Evolutionary conservation across 495 filamentous ascomycete species (phyloP), one percentile per base, ranked within the genome.

Genomic region (Sporormia fimetaria): DNA sequence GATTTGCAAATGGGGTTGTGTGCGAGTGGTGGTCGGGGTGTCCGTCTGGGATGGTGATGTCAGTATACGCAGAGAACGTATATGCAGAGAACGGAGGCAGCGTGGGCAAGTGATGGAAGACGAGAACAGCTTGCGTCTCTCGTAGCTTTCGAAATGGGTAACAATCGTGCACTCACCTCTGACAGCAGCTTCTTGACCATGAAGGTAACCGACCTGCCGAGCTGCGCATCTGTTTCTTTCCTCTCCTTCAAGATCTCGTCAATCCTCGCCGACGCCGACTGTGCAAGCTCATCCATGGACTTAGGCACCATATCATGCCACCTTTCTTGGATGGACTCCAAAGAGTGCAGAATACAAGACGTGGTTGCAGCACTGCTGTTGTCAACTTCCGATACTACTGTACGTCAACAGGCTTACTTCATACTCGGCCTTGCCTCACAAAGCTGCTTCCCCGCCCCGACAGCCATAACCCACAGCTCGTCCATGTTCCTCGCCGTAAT

Each of bases 331-430:
- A 40, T 40, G 4, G 21, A 6, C 10, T 18, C 5, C 15, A 40
- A 18, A 6, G 37, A 17, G 3, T 18, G 4, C 4, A 44, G 25
- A 15, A 44, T 14, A 16, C 33, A 37, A 10, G 33, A 16, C 24
- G 22, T 29, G 6, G 33, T 28, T 1, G 42, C 42, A 2, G 42
- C 42, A 21, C 31, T n/a, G n/a, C n/a, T n/a, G n/a, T n/a, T n/a
- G n/a, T n/a, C n/a, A n/a, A n/a, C n/a, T n/a, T n/a, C n/a, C n/a
- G n/a, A n/a, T n/a, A n/a, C n/a, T n/a, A n/a, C n/a, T n/a, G n/a
- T n/a, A n/a, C n/a, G n/a, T n/a, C n/a, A n/a, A n/a, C n/a, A n/a
- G n/a, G n/a, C n/a, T n/a, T n/a, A n/a, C n/a, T n/a, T 30, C 42
- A 37, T 44, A 21, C 33, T 31, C 7, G 42, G 25, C 12, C 42